Conservation (phyloP, 257 asterid genomes). For the Ophiorrhiza pumila region DNA sequence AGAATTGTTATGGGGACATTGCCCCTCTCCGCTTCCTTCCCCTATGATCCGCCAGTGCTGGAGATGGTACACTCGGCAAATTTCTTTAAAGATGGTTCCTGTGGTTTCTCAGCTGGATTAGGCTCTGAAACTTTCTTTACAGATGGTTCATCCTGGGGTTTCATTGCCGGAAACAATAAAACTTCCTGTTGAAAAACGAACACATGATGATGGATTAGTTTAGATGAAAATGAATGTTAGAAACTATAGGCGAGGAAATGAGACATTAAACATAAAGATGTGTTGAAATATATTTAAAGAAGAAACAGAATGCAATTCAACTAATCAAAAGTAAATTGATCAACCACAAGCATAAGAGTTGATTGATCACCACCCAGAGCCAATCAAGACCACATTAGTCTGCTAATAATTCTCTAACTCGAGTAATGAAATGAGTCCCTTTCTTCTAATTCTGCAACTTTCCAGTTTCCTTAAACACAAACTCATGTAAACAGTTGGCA, state of each 20-base stretch:
- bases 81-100: background rate
- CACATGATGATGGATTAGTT: background rate
- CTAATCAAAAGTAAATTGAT: background rate
- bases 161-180: conserved; percentile 87
- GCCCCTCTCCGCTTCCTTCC: background rate
- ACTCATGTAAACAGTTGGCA: too few species aligned
- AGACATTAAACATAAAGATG: background rate
- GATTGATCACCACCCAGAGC: too few species aligned
- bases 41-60: background rate
- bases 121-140: conserved; percentile 46
- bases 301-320: background rate
- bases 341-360: background rate
- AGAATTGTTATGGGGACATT: background rate
- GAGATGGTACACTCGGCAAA: background rate
- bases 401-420: too few species aligned
- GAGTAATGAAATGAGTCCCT: too few species aligned
- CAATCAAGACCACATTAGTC: too few species aligned
- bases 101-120: too few species aligned
- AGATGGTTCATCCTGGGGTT: conserved; percentile 72
- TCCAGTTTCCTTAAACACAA: too few species aligned
- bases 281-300: background rate
- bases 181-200: conserved; percentile 56
- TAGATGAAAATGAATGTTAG: background rate
- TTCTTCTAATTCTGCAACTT: too few species aligned
- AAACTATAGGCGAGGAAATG: background rate